A percentile compares a stretch with the other conserved stretches of the same genome.
phyloP scores from a whole-genome alignment of 148 eudicot species.

The Mesembryanthemum crystallinum region DNA sequence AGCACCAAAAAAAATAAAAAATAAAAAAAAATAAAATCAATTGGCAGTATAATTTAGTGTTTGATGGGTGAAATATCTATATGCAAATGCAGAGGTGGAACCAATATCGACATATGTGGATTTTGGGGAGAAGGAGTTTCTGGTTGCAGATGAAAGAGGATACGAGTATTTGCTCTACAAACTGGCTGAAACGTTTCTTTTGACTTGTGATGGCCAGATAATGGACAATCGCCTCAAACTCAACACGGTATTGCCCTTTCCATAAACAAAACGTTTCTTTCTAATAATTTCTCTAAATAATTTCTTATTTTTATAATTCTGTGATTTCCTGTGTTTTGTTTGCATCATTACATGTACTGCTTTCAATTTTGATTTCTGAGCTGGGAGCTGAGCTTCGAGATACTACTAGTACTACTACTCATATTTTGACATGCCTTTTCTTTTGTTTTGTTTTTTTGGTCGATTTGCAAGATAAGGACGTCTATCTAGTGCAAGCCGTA shows the following conservation, averaged over 20 bases:
- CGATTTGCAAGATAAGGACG: constrained; percentile 21
- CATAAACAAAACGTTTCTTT: no score
- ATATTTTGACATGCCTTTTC: no score
- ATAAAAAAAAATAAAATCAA: no score
- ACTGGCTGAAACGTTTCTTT: constrained; percentile 72
- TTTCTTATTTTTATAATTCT: no score
- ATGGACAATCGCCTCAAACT: constrained; percentile 69
- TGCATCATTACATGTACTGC: constrained; percentile 6
- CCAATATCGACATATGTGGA: constrained; percentile 88
- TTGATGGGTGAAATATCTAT: no score
- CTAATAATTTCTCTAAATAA: no score
- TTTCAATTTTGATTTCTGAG: background rate
- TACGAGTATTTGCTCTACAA: constrained; percentile 66
- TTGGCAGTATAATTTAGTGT: no score
- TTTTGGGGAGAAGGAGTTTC: constrained; percentile 74
- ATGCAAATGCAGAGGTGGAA: constrained; percentile 58
- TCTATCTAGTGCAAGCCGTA: constrained; percentile 5
- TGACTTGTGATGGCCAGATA: constrained; percentile 56
- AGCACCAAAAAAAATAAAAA: no score
- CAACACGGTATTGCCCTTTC: constrained; percentile 54
- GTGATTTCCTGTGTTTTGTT: no score
- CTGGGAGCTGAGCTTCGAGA: no score
- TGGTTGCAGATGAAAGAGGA: constrained; percentile 88
- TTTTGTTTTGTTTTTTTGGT: background rate
- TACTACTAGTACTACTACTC: no score